phyloP scores from a whole-genome alignment of 371 early-diverging fungal genomes.

The Mortierella sp. region DNA sequence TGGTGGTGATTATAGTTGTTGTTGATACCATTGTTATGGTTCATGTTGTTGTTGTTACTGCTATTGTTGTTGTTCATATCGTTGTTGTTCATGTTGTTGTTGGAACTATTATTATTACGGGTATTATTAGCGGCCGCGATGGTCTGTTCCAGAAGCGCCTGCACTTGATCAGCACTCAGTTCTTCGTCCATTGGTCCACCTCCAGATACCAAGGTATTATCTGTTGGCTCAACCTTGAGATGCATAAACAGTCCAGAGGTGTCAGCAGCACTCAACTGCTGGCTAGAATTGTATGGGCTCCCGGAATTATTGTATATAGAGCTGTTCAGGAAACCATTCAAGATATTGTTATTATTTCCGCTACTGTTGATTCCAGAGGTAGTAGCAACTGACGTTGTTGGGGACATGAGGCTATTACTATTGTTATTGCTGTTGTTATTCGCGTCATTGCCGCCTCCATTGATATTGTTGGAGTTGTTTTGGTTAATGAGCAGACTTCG shows the following conservation, averaged over 20 bases:
- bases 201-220: conserved; percentile 10
- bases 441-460: conserved; percentile 3
- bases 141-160: conserved; percentile 51
- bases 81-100: conserved; percentile 8
- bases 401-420: conserved; percentile 9
- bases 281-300: not conserved
- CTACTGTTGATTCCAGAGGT: conserved; percentile 1
- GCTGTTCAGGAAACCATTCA: conserved; percentile 17
- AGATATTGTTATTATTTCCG: conserved; percentile 14
- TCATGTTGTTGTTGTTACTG: conserved; percentile 15
- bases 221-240: conserved; percentile 45
- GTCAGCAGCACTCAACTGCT: conserved; percentile 8
- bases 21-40: not conserved
- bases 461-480: conserved; percentile 7
- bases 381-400: conserved; percentile 19
- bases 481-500: conserved; percentile 1
- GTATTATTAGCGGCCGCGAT: conserved; percentile 36
- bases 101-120: conserved; percentile 11
- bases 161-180: conserved; percentile 50
- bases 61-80: not conserved
- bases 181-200: conserved; percentile 36
- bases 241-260: conserved; percentile 32
- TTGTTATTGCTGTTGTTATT: conserved; percentile 3
- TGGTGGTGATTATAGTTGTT: conserved; percentile 19
- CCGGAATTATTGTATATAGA: conserved; percentile 23